These are phyloP conservation scores for Chrysanthemum makinoi DNA, from an alignment of 129 eudicot species.

Conservation along the genomic window DNA sequence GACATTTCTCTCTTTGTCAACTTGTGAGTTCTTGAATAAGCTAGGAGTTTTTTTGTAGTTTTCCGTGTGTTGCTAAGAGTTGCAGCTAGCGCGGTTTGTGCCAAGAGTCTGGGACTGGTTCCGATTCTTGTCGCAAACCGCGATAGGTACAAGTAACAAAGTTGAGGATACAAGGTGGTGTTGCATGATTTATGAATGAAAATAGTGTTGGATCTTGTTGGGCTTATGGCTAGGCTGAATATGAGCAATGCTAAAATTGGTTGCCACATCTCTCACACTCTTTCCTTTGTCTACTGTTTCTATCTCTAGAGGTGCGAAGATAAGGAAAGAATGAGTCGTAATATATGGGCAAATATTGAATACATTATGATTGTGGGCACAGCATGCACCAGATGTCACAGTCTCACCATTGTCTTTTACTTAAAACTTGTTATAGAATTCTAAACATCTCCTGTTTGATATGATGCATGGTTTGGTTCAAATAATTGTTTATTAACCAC, in stretches of 20 bases:
- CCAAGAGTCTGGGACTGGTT: conserved; percentile 41
- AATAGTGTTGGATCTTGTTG: conserved; percentile 22
- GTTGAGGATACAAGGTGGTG: conserved; percentile 40
- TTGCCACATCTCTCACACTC: conserved; percentile 25
- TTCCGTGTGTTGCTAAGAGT: conserved; percentile 29
- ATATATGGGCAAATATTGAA: conserved; percentile 31
- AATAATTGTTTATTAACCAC: neutral
- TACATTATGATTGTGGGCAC: conserved; percentile 24
- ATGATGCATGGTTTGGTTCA: conserved; percentile 16
- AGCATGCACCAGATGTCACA: conserved; percentile 18
- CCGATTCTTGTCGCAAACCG: conserved; percentile 29
- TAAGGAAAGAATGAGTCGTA: conserved; percentile 8
- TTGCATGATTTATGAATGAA: conserved; percentile 44
- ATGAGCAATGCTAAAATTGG: conserved; percentile 24
- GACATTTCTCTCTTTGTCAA: conserved; percentile 22
- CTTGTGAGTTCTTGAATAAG: conserved; percentile 16
- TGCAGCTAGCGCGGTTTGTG: conserved; percentile 35
- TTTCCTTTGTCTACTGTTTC: neutral
- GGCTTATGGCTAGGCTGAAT: conserved; percentile 25
- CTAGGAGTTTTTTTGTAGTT: conserved; percentile 16
- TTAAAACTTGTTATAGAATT: neutral
- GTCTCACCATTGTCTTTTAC: conserved; percentile 17
- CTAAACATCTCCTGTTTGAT: neutral
- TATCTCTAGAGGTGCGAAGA: conserved; percentile 26
- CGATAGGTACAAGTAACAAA: conserved; percentile 41